Evolutionary conservation across 805 yeast genomes (phyloP), one percentile per base, ranked within the genome.

Genomic region (Kuraishia hungarica): DNA sequence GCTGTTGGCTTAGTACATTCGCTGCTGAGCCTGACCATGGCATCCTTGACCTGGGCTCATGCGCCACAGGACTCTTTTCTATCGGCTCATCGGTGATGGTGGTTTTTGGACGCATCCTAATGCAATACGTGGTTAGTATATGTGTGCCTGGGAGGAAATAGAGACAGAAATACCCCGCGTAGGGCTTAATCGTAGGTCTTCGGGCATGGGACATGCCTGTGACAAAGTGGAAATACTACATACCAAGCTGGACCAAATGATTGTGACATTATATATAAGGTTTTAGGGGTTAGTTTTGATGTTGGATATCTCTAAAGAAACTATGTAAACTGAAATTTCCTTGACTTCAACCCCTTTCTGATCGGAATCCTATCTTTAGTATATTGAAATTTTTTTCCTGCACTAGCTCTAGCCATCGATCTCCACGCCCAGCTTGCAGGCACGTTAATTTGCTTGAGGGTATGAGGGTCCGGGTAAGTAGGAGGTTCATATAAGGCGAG

Each of bases 171-270:
- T 26, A 26, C 29, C 29, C 29, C 29, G 10, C 29, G 29, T 26
- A 26, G 29, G 29, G 29, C 17, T 35, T 17, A 35, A 35, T 35
- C 43, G 4, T 35, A 15, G n/a, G 11, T 7, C 11, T 17, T 15
- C 29, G 29, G 29, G 29, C 29, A 26, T 13, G n/a, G n/a, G 17
- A 35, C 43, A 20, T 39, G 19, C 4, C 24, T 48, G 48, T n/a
- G 8, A 43, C 19, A 54, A 43, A 24, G 23, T 35, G 46, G 19
- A 46, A 29, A 39, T 15, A 6, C 53, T 20, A 59, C 64, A 26
- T 57, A 63, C 70, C 72, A 68, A 20, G 67, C 56, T 20, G 71
- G 69, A 53, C 67, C 69, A 43, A 67, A 67, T 24, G 69, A 62
- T 59, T 67, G 69, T 35, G 72, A 63, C 72, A 69, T 65, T 26